These are phyloP conservation scores for Cordyceps cicadae DNA, from an alignment of 2,329 filamentous ascomycete species.

Conservation along the genomic window DNA sequence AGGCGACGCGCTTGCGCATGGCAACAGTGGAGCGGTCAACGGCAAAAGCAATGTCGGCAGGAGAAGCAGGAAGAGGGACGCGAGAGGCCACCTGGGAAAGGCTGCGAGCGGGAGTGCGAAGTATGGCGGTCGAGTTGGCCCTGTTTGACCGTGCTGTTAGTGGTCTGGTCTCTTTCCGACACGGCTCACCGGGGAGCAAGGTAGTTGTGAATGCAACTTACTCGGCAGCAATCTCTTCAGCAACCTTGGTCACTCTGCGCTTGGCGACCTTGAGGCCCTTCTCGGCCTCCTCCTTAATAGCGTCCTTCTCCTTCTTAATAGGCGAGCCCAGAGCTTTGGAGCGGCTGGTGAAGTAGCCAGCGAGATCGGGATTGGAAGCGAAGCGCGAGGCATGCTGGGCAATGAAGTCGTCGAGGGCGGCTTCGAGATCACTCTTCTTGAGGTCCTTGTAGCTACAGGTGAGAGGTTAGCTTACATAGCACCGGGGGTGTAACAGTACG, in stretches of 20 bases:
- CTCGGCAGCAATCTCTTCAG: conserved; percentile 38
- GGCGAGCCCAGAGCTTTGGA: conserved; percentile 51
- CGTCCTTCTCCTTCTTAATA: conserved; percentile 46
- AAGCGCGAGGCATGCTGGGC: conserved; percentile 59
- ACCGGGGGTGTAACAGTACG: neutral
- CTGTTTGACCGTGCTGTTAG: neutral
- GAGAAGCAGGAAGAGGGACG: conserved; percentile 71
- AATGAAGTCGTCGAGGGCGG: conserved; percentile 64
- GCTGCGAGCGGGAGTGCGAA: conserved; percentile 43
- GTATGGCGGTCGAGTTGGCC: conserved; percentile 35
- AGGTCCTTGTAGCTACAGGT: conserved; percentile 54
- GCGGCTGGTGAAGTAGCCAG: conserved; percentile 68
- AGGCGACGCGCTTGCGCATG: conserved; percentile 56
- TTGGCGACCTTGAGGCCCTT: conserved; percentile 36
- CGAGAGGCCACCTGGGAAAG: conserved; percentile 46
- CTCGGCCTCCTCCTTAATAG: conserved; percentile 28
- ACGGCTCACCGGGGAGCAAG: neutral
- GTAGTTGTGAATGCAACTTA: conserved; percentile 24
- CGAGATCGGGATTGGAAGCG: conserved; percentile 53
- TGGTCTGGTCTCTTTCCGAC: neutral
- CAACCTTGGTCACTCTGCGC: conserved; percentile 36
- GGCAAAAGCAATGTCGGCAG: conserved; percentile 65
- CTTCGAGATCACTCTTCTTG: conserved; percentile 74
- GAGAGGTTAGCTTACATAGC: neutral
- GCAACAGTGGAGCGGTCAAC: conserved; percentile 64